phyloP scores from a whole-genome alignment of 139 green algal genomes.

The Protoeuglena noctilucae region DNA sequence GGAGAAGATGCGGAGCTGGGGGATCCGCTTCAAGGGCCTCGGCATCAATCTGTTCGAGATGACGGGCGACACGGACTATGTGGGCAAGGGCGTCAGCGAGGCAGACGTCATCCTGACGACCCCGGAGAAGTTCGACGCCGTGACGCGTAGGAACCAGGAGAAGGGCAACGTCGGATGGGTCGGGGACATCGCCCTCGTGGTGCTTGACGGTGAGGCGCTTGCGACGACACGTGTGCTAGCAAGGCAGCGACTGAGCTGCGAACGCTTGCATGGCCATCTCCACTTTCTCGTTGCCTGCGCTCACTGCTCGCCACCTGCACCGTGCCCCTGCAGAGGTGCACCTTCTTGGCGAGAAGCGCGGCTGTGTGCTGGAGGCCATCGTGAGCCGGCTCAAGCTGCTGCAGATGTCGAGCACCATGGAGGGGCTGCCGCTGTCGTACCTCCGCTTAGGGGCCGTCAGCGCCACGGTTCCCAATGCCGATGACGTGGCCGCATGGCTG shows the following conservation, averaged over 20 bases:
- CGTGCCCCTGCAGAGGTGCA: too few species aligned
- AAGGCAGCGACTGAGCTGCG: too few species aligned
- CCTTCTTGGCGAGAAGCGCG: slow-evolving; percentile 58
- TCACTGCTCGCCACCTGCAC: too few species aligned
- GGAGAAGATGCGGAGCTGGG: slow-evolving; percentile 65
- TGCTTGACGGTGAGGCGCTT: too few species aligned
- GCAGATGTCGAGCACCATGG: slow-evolving; percentile 9
- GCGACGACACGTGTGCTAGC: too few species aligned
- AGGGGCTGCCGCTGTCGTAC: slow-evolving; percentile 36
- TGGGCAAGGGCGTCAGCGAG: slow-evolving; percentile 24
- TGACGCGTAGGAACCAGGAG: slow-evolving; percentile 28
- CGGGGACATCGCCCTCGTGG: slow-evolving; percentile 49
- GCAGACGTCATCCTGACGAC: slow-evolving; percentile 36
- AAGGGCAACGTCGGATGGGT: slow-evolving; percentile 9
- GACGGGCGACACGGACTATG: slow-evolving; percentile 37
- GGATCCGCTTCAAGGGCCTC: slow-evolving; percentile 28
- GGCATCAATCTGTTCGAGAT: slow-evolving; percentile 39
- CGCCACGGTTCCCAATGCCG: slow-evolving; percentile 67
- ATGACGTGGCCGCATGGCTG: slow-evolving; percentile 59
- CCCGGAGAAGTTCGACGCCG: slow-evolving; percentile 70
- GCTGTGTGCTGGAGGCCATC: slow-evolving; percentile 60
- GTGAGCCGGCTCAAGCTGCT: slow-evolving; percentile 64
- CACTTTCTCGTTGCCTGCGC: too few species aligned
- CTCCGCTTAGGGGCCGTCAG: slow-evolving; percentile 69
- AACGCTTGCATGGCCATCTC: too few species aligned